A percentile compares a stretch with the other conserved stretches of the same genome.
These are phyloP conservation scores for Selenicereus undatus DNA, from an alignment of 148 eudicot species.

Conservation along the genomic window DNA sequence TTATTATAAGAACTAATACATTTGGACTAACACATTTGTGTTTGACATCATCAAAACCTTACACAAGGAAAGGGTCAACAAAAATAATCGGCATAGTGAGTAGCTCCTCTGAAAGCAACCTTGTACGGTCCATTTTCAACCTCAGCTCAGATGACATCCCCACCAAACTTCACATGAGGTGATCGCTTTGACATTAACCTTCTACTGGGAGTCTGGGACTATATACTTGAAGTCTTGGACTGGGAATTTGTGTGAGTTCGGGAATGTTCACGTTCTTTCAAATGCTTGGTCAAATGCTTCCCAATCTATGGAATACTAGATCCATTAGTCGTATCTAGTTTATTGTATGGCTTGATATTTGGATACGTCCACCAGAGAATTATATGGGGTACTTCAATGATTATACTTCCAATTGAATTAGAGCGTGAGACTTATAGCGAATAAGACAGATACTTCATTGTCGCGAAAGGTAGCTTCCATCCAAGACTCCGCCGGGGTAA, in stretches of 20 bases:
- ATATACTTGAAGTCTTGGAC: slow-evolving; percentile 8
- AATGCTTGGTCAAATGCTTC: not conserved
- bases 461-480: not conserved
- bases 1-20: no score
- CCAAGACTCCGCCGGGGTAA: not conserved
- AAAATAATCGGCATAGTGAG: not conserved
- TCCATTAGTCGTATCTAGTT: not conserved
- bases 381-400: not conserved
- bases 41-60: no score
- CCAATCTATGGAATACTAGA: not conserved
- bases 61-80: no score
- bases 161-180: slow-evolving; percentile 17
- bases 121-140: not conserved
- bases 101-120: not conserved
- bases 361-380: not conserved
- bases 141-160: slow-evolving; percentile 16
- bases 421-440: not conserved
- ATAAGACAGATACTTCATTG: not conserved
- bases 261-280: not conserved
- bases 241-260: not conserved
- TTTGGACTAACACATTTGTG: no score
- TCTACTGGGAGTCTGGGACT: slow-evolving; percentile 4
- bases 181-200: slow-evolving; percentile 17
- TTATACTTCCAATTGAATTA: not conserved
- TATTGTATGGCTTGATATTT: not conserved